Evolutionary conservation across 2,329 filamentous ascomycete genomes (phyloP), one percentile per base, ranked within the genome.

Genomic region (Colletotrichum destructivum): DNA sequence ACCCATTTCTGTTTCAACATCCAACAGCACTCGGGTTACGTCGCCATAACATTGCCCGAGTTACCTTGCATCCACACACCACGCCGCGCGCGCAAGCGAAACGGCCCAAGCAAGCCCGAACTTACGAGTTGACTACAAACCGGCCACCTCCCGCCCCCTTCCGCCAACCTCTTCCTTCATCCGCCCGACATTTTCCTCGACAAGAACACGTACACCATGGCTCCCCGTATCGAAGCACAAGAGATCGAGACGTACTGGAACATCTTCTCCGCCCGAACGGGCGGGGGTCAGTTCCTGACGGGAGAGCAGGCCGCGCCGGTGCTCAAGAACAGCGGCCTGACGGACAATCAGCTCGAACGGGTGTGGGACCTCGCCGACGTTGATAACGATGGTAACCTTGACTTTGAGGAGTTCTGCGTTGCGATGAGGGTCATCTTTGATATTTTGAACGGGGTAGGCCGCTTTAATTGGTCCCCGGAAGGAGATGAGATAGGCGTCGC

Each of bases 361-460:
- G 94, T 99, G 74, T 99, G 96, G 96, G 96, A 99, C 79, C 88
- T 99, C 74, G 94, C 96, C 70, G 96, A 99, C 81, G 94, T 99
- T 73, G 96, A 99, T 83, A 95, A 95, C 77, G 96, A 99, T 85
- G 96, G 96, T 74, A 97, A 97, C 83, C 88, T 99, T 66, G 96
- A 99, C 84, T 99, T 99, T 85, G 96, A 99, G 85, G 96, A 99
- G 87, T 99, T 99, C 82, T 99, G 96, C 82, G 96, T 99, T 70
- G 96, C 95, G 49, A 99, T 99, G 96, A 91, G 96, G 79, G 86
- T 99, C 79, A 98, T 98, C 78, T 99, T 98, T 82, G 96, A 99
- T 81, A 86, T 98, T 75, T 91, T 99, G 77, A 99, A 99, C 79
- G 96, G 96, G 77, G 94, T 97, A 88, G 73, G 89, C 84, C 26